These are phyloP conservation scores for Pichia phayaonensis DNA, from an alignment of 805 yeast genomes.

Conservation along the genomic window DNA sequence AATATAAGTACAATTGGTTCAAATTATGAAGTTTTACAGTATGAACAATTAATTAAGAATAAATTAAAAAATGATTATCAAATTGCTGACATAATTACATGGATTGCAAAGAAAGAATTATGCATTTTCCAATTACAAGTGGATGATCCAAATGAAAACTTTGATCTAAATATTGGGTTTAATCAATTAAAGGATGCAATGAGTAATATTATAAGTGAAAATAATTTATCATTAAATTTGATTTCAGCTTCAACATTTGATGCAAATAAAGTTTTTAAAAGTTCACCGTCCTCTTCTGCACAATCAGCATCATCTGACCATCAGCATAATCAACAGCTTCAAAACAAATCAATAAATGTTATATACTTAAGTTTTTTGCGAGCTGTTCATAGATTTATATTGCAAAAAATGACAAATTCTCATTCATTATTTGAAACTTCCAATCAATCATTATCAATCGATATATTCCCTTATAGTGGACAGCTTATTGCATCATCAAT, in stretches of 20 bases:
- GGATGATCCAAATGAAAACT: conserved; percentile 1
- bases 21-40: conserved; percentile 21
- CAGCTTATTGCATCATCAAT: conserved; percentile 28
- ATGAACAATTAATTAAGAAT: conserved; percentile 21
- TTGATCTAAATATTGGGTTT: conserved; percentile 19
- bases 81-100: conserved; percentile 24
- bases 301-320: background rate
- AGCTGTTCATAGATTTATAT: conserved; percentile 39
- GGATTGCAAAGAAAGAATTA: conserved; percentile 25
- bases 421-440: conserved; percentile 16
- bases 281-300: background rate
- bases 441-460: conserved; percentile 24
- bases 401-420: conserved; percentile 17
- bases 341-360: conserved; percentile 24
- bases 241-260: conserved; percentile 24
- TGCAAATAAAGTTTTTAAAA: conserved; percentile 20
- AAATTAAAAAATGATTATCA: conserved; percentile 24
- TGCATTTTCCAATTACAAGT: conserved; percentile 26
- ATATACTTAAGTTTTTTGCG: conserved; percentile 41
- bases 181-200: conserved; percentile 27
- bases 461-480: conserved; percentile 45
- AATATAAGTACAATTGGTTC: conserved; percentile 12
- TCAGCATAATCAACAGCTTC: conserved; percentile 5
- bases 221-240: conserved; percentile 19
- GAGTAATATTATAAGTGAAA: conserved; percentile 24